Base-by-base conservation (phyloP, 352 stramenopile species). In the Phytopythium oedochilum region DNA sequence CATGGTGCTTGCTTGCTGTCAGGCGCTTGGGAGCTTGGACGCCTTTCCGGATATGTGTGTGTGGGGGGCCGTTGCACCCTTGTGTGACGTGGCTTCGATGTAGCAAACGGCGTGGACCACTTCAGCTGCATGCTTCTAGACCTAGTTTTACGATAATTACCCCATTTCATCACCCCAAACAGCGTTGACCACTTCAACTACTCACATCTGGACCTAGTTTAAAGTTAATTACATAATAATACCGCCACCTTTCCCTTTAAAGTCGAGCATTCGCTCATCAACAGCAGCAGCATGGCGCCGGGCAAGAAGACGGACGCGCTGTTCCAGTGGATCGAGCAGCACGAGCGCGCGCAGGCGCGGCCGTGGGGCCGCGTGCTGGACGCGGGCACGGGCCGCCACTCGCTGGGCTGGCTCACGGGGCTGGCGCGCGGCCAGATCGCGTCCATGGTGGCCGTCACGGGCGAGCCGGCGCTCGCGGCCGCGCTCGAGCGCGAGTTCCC, bases 371-470 rank as follows among this genome's bases (percentile, higher is more conserved):
- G 68, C 39, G 81, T 97, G 39, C 71, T 98, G 3, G 92, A 98
- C 72, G 78, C 89, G 2, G 92, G 92, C 18, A 98, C 92, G 1
- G 92, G 92, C 23, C 69, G 75, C 53, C 92, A 98, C 66, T 96
- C 86, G 36, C 62, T 98, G 14, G 66, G 78, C 35, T 98, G 92
- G 92, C 80, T 98, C 20, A 49, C 34, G 39, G 57, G 55, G 34
- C 60, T 80, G 18, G 59, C 43, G 10, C 64, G 66, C 15, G 59
- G 64, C 29, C 47, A 54, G 14, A 55, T 83, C 55, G 46, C 63
- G 17, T 62, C 76, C 50, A 53, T 83, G 25, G 81, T 86, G 32
- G 85, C 85, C 20, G 83, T 95, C 44, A 92, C 85, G 39, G 85
- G 81, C 45, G 85, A 93, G 70, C 59, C 61, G 11, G 20, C 66